Conservation (phyloP, 495 filamentous ascomycete genomes). For the Lasiosphaeria miniovina region DNA sequence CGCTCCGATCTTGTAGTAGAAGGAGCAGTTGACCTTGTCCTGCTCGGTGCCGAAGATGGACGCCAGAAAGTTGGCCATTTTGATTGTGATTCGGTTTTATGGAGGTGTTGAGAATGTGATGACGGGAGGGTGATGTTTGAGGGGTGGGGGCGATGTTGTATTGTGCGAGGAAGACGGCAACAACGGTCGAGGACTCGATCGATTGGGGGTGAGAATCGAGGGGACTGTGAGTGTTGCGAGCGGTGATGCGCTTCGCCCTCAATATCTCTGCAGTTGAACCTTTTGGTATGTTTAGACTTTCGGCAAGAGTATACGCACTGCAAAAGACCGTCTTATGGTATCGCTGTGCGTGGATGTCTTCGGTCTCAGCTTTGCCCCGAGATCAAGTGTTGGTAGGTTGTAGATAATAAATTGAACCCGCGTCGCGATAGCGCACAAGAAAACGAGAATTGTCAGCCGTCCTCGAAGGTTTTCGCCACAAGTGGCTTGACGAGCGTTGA, state of each 20-base stretch:
- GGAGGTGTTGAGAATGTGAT: conserved; percentile 2
- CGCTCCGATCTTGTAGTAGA: conserved; percentile 71
- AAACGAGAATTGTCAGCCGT: conserved; percentile 6
- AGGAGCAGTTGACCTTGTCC: conserved; percentile 71
- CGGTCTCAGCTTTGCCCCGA: neutral
- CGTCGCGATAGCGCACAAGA: conserved; percentile 5
- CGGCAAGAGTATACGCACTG: no score
- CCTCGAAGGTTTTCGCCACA: conserved; percentile 2
- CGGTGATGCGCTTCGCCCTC: no score
- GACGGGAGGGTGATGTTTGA: neutral
- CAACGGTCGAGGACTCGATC: no score
- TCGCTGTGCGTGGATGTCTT: no score
- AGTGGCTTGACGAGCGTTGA: conserved; percentile 9
- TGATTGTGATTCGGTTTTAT: conserved; percentile 12
- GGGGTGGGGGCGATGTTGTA: neutral
- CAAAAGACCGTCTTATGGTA: no score
- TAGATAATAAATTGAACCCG: neutral
- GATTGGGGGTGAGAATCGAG: no score
- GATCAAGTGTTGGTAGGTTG: neutral
- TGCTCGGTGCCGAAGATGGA: conserved; percentile 99
- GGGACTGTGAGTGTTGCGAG: no score
- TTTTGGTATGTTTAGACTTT: neutral
- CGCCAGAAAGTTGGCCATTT: conserved; percentile 92
- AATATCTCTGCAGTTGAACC: neutral
- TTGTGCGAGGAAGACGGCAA: no score